Conservation (phyloP, 2,329 filamentous ascomycete species). For the Fusarium sp. region DNA sequence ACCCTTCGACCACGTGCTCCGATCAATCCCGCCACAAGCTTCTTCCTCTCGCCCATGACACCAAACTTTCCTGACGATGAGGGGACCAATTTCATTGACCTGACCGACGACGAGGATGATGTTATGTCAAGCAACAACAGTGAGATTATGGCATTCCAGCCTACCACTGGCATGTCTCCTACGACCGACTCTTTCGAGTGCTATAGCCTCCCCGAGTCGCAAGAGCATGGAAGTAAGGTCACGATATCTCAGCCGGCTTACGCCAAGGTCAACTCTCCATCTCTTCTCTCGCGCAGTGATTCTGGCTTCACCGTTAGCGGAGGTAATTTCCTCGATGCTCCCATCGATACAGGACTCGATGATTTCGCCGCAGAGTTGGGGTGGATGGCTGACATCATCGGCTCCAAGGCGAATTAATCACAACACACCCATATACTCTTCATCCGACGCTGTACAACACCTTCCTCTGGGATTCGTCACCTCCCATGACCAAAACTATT, state of each 20-base stretch:
- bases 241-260: constrained; percentile 35
- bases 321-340: constrained; percentile 48
- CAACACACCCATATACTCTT: constrained; percentile 1
- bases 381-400: constrained; percentile 64
- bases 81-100: constrained; percentile 60
- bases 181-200: constrained; percentile 45
- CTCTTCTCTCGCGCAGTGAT: constrained; percentile 43
- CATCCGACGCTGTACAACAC: constrained; percentile 25
- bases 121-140: constrained; percentile 52
- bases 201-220: constrained; percentile 61
- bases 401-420: constrained; percentile 44
- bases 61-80: constrained; percentile 55
- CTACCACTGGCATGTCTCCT: constrained; percentile 25
- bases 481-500: constrained; percentile 18
- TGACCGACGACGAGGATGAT: constrained; percentile 57
- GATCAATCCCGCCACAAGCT: constrained; percentile 45
- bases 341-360: constrained; percentile 53
- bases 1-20: constrained; percentile 44
- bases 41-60: constrained; percentile 51
- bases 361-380: constrained; percentile 60
- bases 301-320: constrained; percentile 34
- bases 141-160: constrained; percentile 49
- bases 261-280: constrained; percentile 38
- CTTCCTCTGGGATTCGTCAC: constrained; percentile 2
- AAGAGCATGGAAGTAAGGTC: constrained; percentile 38